Evolutionary conservation across 1,284 basidiomycete species (phyloP).

Genomic region (Irpex sp.): DNA sequence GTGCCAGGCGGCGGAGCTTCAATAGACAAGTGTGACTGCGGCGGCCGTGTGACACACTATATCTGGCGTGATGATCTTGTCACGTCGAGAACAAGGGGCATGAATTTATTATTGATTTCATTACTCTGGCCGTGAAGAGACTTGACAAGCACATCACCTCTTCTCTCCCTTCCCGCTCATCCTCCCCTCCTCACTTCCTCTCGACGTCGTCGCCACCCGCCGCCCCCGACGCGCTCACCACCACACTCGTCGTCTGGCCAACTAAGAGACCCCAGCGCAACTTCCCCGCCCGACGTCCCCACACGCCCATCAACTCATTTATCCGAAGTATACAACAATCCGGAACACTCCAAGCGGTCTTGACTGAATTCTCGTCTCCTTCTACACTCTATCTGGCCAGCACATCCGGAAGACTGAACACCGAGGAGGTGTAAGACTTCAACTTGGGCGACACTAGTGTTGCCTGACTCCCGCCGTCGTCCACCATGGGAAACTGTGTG

Average conservation of each 20-base stretch:
- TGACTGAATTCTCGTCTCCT: background rate
- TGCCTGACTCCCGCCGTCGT: background rate
- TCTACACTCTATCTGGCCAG: background rate
- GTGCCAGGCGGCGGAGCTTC: background rate
- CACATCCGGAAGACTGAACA: background rate
- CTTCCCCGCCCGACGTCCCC: background rate
- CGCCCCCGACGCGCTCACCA: background rate
- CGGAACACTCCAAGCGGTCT: background rate
- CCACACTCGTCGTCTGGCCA: background rate
- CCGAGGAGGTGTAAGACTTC: background rate
- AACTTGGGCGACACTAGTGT: background rate
- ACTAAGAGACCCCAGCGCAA: background rate
- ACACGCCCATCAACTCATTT: background rate
- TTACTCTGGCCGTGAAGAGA: background rate
- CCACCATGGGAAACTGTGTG: slow-evolving; percentile 62
- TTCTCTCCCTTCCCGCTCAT: slow-evolving; percentile 15
- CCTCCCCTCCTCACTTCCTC: background rate
- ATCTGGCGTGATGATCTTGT: slow-evolving; percentile 11
- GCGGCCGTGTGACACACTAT: slow-evolving; percentile 7
- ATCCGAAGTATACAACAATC: background rate
- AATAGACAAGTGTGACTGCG: background rate
- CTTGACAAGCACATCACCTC: slow-evolving; percentile 16
- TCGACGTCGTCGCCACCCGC: slow-evolving; percentile 1
- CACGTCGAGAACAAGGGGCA: slow-evolving; percentile 10
- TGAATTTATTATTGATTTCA: slow-evolving; percentile 2